Percentiles rank a stretch among this genome's conserved stretches.
These are phyloP conservation scores for Bathelium albidoporum DNA, from an alignment of 495 filamentous ascomycete species.

Conservation along the genomic window DNA sequence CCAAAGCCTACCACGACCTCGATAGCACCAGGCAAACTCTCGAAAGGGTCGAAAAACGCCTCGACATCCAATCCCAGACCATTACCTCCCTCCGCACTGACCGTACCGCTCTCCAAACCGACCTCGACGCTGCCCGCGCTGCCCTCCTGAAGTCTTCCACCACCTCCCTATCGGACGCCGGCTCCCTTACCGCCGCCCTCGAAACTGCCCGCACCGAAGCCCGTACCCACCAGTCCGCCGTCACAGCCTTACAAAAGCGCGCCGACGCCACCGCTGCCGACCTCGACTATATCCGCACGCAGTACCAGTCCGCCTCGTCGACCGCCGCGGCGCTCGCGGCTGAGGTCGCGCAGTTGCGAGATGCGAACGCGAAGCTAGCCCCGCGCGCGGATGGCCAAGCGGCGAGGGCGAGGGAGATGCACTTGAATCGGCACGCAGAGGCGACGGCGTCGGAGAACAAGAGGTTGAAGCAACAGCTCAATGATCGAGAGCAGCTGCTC, in stretches of 20 bases:
- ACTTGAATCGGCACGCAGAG: slow-evolving; percentile 10
- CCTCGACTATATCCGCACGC: slow-evolving; percentile 14
- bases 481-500: slow-evolving; percentile 15
- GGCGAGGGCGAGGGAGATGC: slow-evolving; percentile 11
- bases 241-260: slow-evolving; percentile 3
- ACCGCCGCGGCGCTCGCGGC: slow-evolving; percentile 7
- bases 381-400: slow-evolving; percentile 11
- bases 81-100: slow-evolving; percentile 9
- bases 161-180: too few relatives aligned
- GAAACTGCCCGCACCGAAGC: slow-evolving; percentile 9
- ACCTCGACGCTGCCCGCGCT: slow-evolving; percentile 14
- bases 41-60: slow-evolving; percentile 3
- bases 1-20: slow-evolving; percentile 5
- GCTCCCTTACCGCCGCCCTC: slow-evolving; percentile 16
- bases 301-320: slow-evolving; percentile 11
- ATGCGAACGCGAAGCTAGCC: slow-evolving; percentile 9
- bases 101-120: slow-evolving; percentile 6
- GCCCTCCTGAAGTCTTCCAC: slow-evolving; percentile 13
- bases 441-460: slow-evolving; percentile 12
- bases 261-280: slow-evolving; percentile 9
- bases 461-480: slow-evolving; percentile 12
- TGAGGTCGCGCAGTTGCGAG: slow-evolving; percentile 5
- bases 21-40: slow-evolving; percentile 9
- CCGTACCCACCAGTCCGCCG: slow-evolving; percentile 1
- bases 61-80: slow-evolving; percentile 6